Conservation (phyloP, 371 early-diverging fungal species). For the Zancudomyces culisetae region DNA sequence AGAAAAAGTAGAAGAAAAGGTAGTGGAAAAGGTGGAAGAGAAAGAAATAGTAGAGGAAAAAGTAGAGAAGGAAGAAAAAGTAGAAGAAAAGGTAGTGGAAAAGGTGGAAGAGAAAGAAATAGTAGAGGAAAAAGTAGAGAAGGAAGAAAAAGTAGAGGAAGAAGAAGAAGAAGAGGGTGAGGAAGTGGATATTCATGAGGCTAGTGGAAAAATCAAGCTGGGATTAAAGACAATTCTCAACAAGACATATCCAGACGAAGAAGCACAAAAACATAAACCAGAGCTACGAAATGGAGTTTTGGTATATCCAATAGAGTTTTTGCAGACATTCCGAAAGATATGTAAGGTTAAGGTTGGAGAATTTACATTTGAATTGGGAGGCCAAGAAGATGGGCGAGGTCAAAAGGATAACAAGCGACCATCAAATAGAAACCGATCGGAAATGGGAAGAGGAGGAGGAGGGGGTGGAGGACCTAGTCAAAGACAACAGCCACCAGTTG, state of each 20-base stretch:
- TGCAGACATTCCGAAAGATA: constrained; percentile 51
- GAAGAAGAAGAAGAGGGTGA: constrained; percentile 4
- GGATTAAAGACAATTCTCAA: constrained; percentile 18
- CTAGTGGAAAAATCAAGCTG: constrained; percentile 18
- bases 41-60: constrained; percentile 17
- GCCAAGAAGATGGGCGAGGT: constrained; percentile 39
- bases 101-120: constrained; percentile 28
- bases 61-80: constrained; percentile 12
- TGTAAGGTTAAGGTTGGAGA: constrained; percentile 44
- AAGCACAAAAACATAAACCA: constrained; percentile 4
- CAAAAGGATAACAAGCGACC: constrained; percentile 24
- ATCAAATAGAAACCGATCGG: constrained; percentile 36
- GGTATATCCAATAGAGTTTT: constrained; percentile 38
- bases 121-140: constrained; percentile 26
- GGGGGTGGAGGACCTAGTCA: no score
- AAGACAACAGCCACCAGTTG: constrained; percentile 18
- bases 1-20: background rate
- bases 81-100: constrained; percentile 25
- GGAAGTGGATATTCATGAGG: constrained; percentile 7
- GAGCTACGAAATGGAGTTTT: constrained; percentile 13
- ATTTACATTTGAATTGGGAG: constrained; percentile 30
- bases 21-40: constrained; percentile 5
- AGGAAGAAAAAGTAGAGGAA: constrained; percentile 10
- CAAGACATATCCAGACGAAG: constrained; percentile 9
- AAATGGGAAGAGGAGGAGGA: constrained; percentile 34